phyloP scores from a whole-genome alignment of 306 rosid genomes.

The Cucumis melo region DNA sequence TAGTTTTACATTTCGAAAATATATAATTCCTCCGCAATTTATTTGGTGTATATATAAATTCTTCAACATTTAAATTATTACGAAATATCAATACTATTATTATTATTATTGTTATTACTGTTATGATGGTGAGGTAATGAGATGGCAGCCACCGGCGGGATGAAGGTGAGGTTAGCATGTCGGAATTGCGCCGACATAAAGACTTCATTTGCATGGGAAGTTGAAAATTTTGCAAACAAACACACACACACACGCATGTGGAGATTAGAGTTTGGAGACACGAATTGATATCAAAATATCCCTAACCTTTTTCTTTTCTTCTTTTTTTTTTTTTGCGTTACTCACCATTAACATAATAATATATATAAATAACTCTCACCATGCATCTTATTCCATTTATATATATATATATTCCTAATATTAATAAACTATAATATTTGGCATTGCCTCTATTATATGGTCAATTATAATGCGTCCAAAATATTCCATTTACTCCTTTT shows the following conservation, averaged over 20 bases:
- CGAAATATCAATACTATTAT: no score
- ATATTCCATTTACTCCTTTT: neutral
- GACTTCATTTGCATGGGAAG: conserved; percentile 3
- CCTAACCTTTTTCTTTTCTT: neutral
- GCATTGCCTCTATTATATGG: no score
- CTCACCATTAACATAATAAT: neutral
- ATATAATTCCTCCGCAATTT: no score
- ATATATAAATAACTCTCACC: no score
- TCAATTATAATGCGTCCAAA: no score
- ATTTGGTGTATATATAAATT: no score
- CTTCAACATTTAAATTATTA: no score
- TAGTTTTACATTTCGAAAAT: no score
- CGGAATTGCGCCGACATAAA: conserved; percentile 25
- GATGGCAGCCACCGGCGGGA: neutral
- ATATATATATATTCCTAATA: no score
- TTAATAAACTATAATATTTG: no score
- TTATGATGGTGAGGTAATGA: neutral
- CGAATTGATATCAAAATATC: neutral
- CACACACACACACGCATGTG: conserved; percentile 1
- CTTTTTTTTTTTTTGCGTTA: neutral
- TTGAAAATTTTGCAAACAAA: neutral
- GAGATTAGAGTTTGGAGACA: conserved; percentile 5
- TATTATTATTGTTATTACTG: no score
- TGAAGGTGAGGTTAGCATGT: conserved; percentile 20
- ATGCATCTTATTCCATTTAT: no score